These are phyloP conservation scores for Kwoniella bestiolae DNA, from an alignment of 768 basidiomycete genomes.

Conservation along the genomic window DNA sequence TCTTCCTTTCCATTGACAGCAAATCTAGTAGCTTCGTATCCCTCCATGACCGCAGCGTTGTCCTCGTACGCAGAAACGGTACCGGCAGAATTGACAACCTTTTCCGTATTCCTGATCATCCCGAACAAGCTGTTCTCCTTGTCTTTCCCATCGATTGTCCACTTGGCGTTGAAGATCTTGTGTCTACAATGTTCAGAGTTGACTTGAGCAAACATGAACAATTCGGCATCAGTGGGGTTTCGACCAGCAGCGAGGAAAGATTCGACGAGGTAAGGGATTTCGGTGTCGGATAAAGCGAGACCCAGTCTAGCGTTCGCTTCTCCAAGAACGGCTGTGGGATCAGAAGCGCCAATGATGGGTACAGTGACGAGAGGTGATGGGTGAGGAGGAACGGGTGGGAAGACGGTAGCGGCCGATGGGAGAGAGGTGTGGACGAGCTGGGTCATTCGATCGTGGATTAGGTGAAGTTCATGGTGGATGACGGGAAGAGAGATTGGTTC, in stretches of 20 bases:
- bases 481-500: constrained; percentile 61
- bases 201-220: constrained; percentile 99
- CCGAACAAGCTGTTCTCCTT: constrained; percentile 80
- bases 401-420: constrained; percentile 65
- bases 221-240: constrained; percentile 93
- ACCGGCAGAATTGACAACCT: constrained; percentile 66
- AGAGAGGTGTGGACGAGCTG: constrained; percentile 69
- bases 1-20: constrained; percentile 58
- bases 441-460: constrained; percentile 96
- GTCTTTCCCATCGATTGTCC: constrained; percentile 78
- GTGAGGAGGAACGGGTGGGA: constrained; percentile 62
- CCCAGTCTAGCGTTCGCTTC: constrained; percentile 82
- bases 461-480: constrained; percentile 66
- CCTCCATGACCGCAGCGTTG: constrained; percentile 92
- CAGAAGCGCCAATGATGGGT: constrained; percentile 63
- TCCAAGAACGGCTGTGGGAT: constrained; percentile 69
- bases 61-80: constrained; percentile 98
- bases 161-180: constrained; percentile 98
- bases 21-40: constrained; percentile 76
- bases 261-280: constrained; percentile 88
- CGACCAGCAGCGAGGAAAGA: constrained; percentile 83
- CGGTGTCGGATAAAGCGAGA: constrained; percentile 83
- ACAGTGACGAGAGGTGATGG: constrained; percentile 75
- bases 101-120: constrained; percentile 97
- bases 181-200: constrained; percentile 99